Evolutionary conservation across 1,284 basidiomycete genomes (phyloP).

Genomic region (Thecaphora thlaspeos): DNA sequence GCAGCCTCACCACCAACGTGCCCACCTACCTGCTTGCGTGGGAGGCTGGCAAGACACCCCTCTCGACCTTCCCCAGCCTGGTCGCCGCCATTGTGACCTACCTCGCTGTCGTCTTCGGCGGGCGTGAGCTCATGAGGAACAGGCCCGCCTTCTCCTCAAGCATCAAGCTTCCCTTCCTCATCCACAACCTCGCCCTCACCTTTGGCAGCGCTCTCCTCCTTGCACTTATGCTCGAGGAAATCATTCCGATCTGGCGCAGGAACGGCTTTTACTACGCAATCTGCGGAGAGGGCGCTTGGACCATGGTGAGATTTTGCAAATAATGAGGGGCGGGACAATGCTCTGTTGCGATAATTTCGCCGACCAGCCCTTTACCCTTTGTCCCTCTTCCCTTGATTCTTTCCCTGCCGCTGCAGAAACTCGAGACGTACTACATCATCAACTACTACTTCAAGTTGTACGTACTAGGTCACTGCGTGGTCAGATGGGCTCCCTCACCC

Average conservation of each 20-base stretch:
- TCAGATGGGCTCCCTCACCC: too few species aligned
- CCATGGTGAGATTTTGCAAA: slow-evolving; percentile 60
- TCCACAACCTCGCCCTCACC: slow-evolving; percentile 87
- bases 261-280: slow-evolving; percentile 65
- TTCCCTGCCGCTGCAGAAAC: slow-evolving; percentile 9
- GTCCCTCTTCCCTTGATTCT: neutral
- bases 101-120: slow-evolving; percentile 83
- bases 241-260: slow-evolving; percentile 36
- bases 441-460: slow-evolving; percentile 68
- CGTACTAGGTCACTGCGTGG: too few species aligned
- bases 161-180: slow-evolving; percentile 76
- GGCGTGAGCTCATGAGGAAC: slow-evolving; percentile 76
- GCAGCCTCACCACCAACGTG: slow-evolving; percentile 17
- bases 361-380: too few species aligned
- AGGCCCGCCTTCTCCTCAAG: slow-evolving; percentile 63
- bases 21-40: slow-evolving; percentile 36
- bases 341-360: too few species aligned
- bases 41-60: slow-evolving; percentile 44
- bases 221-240: slow-evolving; percentile 77
- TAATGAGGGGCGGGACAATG: too few species aligned
- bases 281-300: slow-evolving; percentile 78
- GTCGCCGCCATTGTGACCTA: slow-evolving; percentile 69
- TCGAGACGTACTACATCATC: slow-evolving; percentile 80
- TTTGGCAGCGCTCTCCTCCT: slow-evolving; percentile 78
- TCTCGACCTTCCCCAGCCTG: slow-evolving; percentile 42